phyloP scores from a whole-genome alignment of 306 rosid genomes.

The Pyrus communis region DNA sequence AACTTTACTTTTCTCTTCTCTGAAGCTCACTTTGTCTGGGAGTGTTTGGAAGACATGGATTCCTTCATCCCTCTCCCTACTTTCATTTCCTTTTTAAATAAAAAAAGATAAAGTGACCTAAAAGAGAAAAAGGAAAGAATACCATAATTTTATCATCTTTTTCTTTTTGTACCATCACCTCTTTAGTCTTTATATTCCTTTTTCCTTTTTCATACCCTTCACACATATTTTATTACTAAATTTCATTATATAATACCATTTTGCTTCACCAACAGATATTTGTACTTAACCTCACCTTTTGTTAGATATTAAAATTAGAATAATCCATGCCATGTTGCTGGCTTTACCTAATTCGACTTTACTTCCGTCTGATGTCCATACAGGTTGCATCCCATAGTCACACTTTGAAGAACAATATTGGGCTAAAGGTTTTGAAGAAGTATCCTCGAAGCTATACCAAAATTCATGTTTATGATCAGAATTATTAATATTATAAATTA shows the following conservation, averaged over 20 bases:
- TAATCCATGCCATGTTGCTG: slow-evolving; percentile 15
- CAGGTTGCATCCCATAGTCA: slow-evolving; percentile 4
- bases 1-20: slow-evolving; percentile 69
- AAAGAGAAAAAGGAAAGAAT: slow-evolving; percentile 16
- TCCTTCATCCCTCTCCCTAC: slow-evolving; percentile 48
- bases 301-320: slow-evolving; percentile 26
- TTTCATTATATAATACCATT: slow-evolving; percentile 16
- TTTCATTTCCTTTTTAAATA: not conserved
- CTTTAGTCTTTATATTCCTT: slow-evolving; percentile 3
- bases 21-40: slow-evolving; percentile 79
- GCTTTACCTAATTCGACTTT: slow-evolving; percentile 42
- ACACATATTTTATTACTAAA: slow-evolving; percentile 28
- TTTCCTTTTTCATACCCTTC: slow-evolving; percentile 16
- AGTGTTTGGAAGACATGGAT: slow-evolving; percentile 95
- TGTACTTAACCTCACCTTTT: slow-evolving; percentile 37
- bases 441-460: no score
- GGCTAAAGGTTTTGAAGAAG: no score
- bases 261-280: slow-evolving; percentile 29
- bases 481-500: no score
- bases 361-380: slow-evolving; percentile 16
- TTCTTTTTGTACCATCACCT: slow-evolving; percentile 26
- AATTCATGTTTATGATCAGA: no score
- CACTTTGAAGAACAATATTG: not conserved
- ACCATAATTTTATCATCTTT: slow-evolving; percentile 30
- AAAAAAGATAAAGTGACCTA: slow-evolving; percentile 18